Conservation (phyloP, 345 rosid genomes). For the Syzygium oleosum region DNA sequence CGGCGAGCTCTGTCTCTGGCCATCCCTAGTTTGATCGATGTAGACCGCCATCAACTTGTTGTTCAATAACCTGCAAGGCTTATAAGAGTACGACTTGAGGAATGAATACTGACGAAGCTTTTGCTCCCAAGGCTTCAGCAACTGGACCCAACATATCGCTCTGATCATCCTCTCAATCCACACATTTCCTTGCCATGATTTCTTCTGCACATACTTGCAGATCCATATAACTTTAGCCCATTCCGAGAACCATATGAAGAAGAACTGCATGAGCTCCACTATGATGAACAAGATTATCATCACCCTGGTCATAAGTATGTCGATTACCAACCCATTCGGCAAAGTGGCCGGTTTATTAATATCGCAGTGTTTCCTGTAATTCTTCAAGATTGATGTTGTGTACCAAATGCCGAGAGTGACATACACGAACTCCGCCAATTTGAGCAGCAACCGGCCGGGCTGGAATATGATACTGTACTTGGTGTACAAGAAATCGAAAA, state of each 20-base stretch:
- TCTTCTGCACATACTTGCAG: neutral
- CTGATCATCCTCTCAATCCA: neutral
- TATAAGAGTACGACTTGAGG: neutral
- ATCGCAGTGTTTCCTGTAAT: neutral
- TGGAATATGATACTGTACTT: neutral
- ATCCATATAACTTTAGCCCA: neutral
- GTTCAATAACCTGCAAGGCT: neutral
- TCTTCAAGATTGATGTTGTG: neutral
- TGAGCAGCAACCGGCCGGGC: neutral
- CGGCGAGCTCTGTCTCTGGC: neutral
- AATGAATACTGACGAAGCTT: neutral
- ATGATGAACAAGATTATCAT: neutral
- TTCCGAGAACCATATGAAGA: neutral
- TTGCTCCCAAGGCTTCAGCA: neutral
- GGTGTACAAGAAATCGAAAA: neutral
- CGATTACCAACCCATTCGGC: neutral
- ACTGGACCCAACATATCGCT: neutral
- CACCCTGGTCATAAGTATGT: neutral
- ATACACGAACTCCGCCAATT: neutral
- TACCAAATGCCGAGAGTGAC: neutral
- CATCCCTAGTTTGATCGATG: neutral
- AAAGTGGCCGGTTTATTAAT: neutral
- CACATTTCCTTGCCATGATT: neutral
- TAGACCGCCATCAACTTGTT: neutral
- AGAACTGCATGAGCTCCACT: neutral